These are phyloP conservation scores for Niveomyces coronatus DNA, from an alignment of 2,329 filamentous ascomycete genomes.

Conservation along the genomic window DNA sequence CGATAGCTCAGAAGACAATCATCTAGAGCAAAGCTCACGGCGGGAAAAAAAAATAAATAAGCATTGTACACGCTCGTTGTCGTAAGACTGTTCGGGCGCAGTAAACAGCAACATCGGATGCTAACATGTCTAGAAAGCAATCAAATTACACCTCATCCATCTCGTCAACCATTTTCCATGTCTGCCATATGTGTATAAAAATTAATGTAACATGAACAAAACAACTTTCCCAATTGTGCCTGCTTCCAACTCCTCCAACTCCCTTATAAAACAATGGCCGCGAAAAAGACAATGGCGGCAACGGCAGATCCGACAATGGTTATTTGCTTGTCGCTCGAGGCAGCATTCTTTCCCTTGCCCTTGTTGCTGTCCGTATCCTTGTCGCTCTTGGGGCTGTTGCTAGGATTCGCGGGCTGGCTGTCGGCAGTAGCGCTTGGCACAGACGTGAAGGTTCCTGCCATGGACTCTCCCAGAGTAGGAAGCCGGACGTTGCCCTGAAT, in stretches of 20 bases:
- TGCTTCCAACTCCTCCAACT: not conserved
- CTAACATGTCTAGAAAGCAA: not conserved
- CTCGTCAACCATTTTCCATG: not conserved
- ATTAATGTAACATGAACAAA: conserved; percentile 3
- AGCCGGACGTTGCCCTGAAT: conserved; percentile 60
- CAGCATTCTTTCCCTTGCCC: conserved; percentile 10
- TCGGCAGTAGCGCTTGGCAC: conserved; percentile 12
- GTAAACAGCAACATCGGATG: not conserved
- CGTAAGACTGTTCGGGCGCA: too few species aligned
- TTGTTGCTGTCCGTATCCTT: conserved; percentile 6
- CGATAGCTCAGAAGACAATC: too few species aligned
- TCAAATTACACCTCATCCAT: not conserved
- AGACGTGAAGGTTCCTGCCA: conserved; percentile 19
- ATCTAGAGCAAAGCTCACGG: too few species aligned
- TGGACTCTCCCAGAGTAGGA: conserved; percentile 54
- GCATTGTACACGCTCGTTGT: too few species aligned
- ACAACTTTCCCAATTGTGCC: not conserved
- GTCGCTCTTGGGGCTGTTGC: conserved; percentile 8
- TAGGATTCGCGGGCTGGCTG: conserved; percentile 9
- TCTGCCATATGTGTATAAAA: conserved; percentile 1
- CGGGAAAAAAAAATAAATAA: too few species aligned
- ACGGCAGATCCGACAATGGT: conserved; percentile 19
- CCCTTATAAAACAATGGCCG: conserved; percentile 16
- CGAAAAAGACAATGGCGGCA: conserved; percentile 19
- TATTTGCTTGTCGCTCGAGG: conserved; percentile 16